Evolutionary conservation across 441 rosid species (phyloP).

Genomic region (Manihot esculenta): DNA sequence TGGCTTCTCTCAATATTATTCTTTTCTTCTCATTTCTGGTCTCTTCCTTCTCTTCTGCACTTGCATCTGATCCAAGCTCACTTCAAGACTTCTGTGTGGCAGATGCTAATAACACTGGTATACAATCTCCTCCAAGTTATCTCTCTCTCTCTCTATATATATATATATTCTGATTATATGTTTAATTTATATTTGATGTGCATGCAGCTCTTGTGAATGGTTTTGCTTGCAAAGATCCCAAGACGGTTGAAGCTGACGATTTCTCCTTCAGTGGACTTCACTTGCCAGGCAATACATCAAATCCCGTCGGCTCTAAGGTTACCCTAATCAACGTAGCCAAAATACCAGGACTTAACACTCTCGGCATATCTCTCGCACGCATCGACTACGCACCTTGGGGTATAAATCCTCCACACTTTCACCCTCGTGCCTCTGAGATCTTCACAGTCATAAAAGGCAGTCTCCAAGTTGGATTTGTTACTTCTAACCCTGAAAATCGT

Average conservation of each 20-base stretch:
- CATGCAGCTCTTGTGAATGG: constrained; percentile 32
- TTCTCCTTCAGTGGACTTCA: constrained; percentile 34
- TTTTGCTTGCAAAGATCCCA: constrained; percentile 33
- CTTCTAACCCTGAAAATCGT: constrained; percentile 29
- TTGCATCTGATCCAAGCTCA: constrained; percentile 19
- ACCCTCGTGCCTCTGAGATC: constrained; percentile 34
- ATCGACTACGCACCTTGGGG: constrained; percentile 34
- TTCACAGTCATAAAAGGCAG: constrained; percentile 30
- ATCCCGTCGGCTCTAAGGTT: constrained; percentile 26
- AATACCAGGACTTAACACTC: constrained; percentile 34
- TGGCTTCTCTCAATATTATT: not conserved
- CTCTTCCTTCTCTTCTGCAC: not conserved
- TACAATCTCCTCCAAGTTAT: too few relatives aligned
- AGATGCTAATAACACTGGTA: constrained; percentile 15
- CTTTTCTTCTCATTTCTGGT: constrained; percentile 11
- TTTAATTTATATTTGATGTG: not conserved
- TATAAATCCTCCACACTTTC: constrained; percentile 36
- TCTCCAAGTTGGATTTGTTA: constrained; percentile 32
- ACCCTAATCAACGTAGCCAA: constrained; percentile 21
- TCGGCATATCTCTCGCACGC: constrained; percentile 30
- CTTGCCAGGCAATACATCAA: constrained; percentile 22
- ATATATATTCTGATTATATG: not conserved
- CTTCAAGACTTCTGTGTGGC: constrained; percentile 38
- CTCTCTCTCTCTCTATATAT: not conserved
- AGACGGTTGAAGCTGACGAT: constrained; percentile 24